Base-by-base conservation (phyloP, 768 basidiomycete genomes). In the Hygrophoropsis aurantiaca region DNA sequence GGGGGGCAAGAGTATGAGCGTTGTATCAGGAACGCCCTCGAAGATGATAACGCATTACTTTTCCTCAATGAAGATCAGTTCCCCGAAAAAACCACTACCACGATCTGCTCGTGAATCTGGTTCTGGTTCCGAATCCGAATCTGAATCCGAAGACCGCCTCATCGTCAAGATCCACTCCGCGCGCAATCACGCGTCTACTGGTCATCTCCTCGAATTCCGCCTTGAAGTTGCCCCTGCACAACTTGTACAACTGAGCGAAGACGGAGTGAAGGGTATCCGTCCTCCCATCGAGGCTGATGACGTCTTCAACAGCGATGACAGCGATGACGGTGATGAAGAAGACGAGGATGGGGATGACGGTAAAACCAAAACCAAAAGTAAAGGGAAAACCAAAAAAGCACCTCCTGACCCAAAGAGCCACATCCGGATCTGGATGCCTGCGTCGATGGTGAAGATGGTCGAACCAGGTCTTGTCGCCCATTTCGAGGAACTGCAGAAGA, bases 361-460 rank as follows among this genome's bases (percentile, higher is more conserved):
- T 10, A 47, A 52, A n/a, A 51, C 54, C 5, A 59, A 51, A 48
- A 21, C 34, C 23, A 65, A 61, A 47, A 64, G 59, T 16, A 64
- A 62, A 55, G 58, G 53, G 9, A 71, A 67, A 55, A 67, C 66
- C 39, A 72, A 70, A 34, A 69, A 65, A 42, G 64, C 70, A 33
- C 65, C 78, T 3, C 68, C 74, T 2, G 75, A 32, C 53, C 4
- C 84, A 84, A 0, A 66, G 71, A n/a, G 74, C 70, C 77, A 78
- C 45, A 61, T 84, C 40, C 75, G 85, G 11, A 61, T 92, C 10
- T 95, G 92, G 92, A 77, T 93, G 66, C 88, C 92, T 0, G 90
- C 87, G 19, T 83, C 77, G 44, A 85, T 95, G 74, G 78, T 94
- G 10, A 66, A 71, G 11, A 63, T 81, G 25, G 89, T 79, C 2